Evolutionary conservation across 1,284 basidiomycete genomes (phyloP), one percentile per base, ranked within the genome.

Genomic region (Cystobasidiaceae sp.): DNA sequence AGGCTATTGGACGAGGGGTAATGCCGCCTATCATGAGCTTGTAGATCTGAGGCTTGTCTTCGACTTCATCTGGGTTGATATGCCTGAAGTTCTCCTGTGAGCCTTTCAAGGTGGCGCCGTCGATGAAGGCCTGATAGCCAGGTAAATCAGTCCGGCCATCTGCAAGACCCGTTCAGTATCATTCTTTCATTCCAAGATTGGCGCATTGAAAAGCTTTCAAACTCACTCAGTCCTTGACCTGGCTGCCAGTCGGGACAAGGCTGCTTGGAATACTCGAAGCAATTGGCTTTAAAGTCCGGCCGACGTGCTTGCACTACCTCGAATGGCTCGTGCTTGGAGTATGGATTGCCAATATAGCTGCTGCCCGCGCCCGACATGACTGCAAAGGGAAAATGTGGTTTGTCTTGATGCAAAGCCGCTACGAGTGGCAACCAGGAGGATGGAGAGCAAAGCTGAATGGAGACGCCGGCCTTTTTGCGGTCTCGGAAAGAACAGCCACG

Each of bases 1-100:
- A 84, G 0, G 85, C 87, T 65, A 89, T 83, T 2, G 88, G 88
- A 41, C 88, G 81, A 15, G 87, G 88, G 0, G 84, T 77, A 63
- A 88, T 82, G 1, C 82, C 83, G 43, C 85, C 85, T 28, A 85
- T 87, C 77, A 89, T 77, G 68, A 89, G 74, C 57, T 79, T 77
- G 73, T 85, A 83, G 48, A 57, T 33, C 30, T 73, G 80, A 39
- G 65, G 84, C 84, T 70, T 71, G 11, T 80, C 78, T 55, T 83
- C 78, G 41, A 79, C 75, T 28, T 79, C 77, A 7, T 80, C 75
- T 0, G 84, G 78, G 69, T 85, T 81, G 56, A 56, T 45, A 25
- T 57, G 51, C 15, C 32, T 21, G 21, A 64, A 55, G 49, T 55
- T 48, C 11, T 28, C 45, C 41, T 55, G 63, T 3, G 52, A 59